Percentiles rank a stretch among this genome's conserved stretches.
These are phyloP conservation scores for Leccinum longicurvipes DNA, from an alignment of 768 basidiomycete genomes.

Conservation along the genomic window DNA sequence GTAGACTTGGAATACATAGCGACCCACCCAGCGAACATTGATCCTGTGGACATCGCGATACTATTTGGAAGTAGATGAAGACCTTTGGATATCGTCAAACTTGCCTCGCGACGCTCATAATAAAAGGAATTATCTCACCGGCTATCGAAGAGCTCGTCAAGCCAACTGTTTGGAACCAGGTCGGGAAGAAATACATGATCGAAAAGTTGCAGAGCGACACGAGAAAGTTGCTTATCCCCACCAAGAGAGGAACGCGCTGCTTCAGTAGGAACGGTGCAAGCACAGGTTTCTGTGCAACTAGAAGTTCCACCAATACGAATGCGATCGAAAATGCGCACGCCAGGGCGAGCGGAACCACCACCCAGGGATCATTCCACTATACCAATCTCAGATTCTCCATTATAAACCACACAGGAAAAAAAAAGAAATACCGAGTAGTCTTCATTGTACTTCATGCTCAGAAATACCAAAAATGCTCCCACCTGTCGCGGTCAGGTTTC, in stretches of 20 bases:
- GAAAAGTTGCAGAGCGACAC: conserved; percentile 74
- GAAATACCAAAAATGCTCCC: conserved; percentile 60
- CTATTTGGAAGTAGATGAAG: conserved; percentile 52
- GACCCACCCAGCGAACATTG: conserved; percentile 48
- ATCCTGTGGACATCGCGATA: conserved; percentile 44
- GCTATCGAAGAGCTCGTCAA: conserved; percentile 64
- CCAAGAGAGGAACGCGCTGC: conserved; percentile 67
- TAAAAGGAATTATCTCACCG: conserved; percentile 36
- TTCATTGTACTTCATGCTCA: conserved; percentile 69
- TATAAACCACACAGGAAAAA: background rate
- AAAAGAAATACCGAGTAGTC: conserved; percentile 57
- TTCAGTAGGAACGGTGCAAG: conserved; percentile 63
- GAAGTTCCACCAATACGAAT: conserved; percentile 64
- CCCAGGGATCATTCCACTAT: conserved; percentile 59
- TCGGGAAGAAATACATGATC: conserved; percentile 76
- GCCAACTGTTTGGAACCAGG: conserved; percentile 82
- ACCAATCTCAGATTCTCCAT: conserved; percentile 3
- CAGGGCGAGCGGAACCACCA: conserved; percentile 47
- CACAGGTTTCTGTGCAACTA: conserved; percentile 66
- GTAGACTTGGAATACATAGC: background rate
- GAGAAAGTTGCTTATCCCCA: conserved; percentile 69
- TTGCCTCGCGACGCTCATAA: background rate
- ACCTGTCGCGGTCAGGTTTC: conserved; percentile 34
- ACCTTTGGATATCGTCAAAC: conserved; percentile 32
- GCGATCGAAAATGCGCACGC: conserved; percentile 42